Evolutionary conservation across 495 filamentous ascomycete genomes (phyloP).

Genomic region (Neurospora sublineolata): DNA sequence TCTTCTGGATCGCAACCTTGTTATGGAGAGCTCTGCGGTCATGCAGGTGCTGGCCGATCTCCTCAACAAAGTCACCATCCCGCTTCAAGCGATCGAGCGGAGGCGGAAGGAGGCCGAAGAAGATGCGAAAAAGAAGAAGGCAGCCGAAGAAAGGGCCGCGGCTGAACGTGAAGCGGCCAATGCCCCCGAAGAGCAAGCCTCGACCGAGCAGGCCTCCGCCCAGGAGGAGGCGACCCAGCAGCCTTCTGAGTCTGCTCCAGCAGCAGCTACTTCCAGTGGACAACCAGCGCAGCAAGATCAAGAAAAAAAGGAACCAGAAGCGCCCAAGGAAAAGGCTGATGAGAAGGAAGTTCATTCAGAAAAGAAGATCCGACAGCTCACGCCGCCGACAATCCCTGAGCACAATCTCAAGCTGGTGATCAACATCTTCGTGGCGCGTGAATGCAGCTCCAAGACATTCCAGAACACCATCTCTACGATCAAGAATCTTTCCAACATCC

Average conservation of each 20-base stretch:
- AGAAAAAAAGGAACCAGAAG: conserved; percentile 15
- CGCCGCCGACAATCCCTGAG: conserved; percentile 79
- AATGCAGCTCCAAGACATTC: conserved; percentile 95
- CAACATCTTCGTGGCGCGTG: conserved; percentile 87
- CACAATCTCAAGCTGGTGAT: conserved; percentile 85
- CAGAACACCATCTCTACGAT: conserved; percentile 93
- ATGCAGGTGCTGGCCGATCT: conserved; percentile 89
- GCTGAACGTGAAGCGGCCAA: conserved; percentile 13
- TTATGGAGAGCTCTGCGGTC: conserved; percentile 88
- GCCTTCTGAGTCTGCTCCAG: neutral
- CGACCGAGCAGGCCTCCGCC: conserved; percentile 13
- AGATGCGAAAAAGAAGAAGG: conserved; percentile 42
- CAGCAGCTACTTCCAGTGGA: conserved; percentile 7
- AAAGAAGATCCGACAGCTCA: conserved; percentile 63
- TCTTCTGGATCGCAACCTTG: conserved; percentile 78
- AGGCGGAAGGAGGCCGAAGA: conserved; percentile 65
- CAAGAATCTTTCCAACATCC: conserved; percentile 90
- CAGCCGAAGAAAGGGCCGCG: conserved; percentile 12
- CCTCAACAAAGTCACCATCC: conserved; percentile 77
- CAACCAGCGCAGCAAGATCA: conserved; percentile 16
- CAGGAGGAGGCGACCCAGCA: conserved; percentile 3
- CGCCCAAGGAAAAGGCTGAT: conserved; percentile 41
- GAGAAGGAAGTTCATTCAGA: conserved; percentile 13
- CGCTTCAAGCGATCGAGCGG: conserved; percentile 68
- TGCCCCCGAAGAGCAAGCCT: conserved; percentile 11